A percentile compares a stretch with the other conserved stretches of the same genome.
phyloP scores from a whole-genome alignment of 768 basidiomycete genomes.

The Russula sp. region DNA sequence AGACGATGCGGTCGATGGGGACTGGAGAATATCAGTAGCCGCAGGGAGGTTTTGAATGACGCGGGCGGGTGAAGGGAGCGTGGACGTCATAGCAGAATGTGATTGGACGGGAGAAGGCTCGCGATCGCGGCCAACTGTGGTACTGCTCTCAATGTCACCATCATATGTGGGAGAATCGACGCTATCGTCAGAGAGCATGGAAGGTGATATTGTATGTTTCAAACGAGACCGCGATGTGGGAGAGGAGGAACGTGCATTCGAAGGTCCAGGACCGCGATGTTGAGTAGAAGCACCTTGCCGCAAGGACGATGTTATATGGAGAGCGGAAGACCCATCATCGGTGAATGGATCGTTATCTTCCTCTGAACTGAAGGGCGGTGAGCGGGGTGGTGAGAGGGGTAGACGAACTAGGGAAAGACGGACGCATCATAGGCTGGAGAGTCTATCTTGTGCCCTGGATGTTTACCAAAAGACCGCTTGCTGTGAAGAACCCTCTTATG shows the following conservation, averaged over 20 bases:
- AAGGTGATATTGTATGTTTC: conserved; percentile 42
- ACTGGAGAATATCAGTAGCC: conserved; percentile 9
- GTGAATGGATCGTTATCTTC: conserved; percentile 87
- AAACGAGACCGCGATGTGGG: conserved; percentile 30
- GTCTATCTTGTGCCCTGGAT: conserved; percentile 52
- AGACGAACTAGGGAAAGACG: conserved; percentile 15
- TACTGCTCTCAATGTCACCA: conserved; percentile 81
- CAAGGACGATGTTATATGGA: conserved; percentile 44
- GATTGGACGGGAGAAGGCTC: conserved; percentile 34
- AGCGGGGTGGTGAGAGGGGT: conserved; percentile 31
- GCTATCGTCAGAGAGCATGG: conserved; percentile 59
- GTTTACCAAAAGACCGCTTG: conserved; percentile 71
- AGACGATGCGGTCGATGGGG: conserved; percentile 24
- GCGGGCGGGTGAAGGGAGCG: conserved; percentile 27
- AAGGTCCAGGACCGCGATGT: conserved; percentile 28
- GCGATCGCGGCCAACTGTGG: conserved; percentile 52
- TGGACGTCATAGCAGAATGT: conserved; percentile 32
- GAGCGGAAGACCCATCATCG: conserved; percentile 61
- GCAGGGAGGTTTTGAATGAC: conserved; percentile 23
- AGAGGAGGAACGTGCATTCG: conserved; percentile 23
- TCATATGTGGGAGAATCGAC: conserved; percentile 88
- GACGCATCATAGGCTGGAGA: conserved; percentile 78
- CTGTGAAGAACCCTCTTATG: conserved; percentile 35
- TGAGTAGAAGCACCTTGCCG: conserved; percentile 31
- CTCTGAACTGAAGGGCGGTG: conserved; percentile 56